Conservation (phyloP, 352 stramenopile species). For the Pythium aphanidermatum region DNA sequence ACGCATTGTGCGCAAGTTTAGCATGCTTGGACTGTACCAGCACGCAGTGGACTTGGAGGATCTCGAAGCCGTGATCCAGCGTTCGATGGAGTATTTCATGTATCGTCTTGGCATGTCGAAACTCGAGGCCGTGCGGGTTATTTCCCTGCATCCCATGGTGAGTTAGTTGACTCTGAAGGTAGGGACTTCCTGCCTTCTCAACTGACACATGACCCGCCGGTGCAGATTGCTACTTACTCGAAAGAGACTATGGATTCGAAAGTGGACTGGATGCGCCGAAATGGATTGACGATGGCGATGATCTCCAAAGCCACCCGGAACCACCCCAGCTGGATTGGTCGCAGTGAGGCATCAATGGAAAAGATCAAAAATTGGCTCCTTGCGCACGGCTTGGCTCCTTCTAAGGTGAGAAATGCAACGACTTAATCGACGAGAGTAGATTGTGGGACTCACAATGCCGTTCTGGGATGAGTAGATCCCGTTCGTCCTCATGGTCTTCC, state of each 20-base stretch:
- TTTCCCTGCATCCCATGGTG: conserved; percentile 13
- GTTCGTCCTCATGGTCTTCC: conserved; percentile 53
- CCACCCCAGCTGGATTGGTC: conserved; percentile 7
- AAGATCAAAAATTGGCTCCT: conserved; percentile 9
- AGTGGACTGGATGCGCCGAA: conserved; percentile 2
- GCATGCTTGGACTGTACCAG: neutral
- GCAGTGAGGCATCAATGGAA: conserved; percentile 7
- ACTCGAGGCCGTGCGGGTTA: neutral
- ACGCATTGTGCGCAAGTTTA: conserved; percentile 3
- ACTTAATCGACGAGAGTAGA: too few relatives aligned
- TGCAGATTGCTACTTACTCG: conserved; percentile 4
- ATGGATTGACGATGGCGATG: conserved; percentile 1
- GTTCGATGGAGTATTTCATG: neutral
- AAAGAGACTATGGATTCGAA: conserved; percentile 5
- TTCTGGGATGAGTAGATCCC: conserved; percentile 24
- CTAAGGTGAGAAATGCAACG: too few relatives aligned
- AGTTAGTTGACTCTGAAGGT: too few relatives aligned
- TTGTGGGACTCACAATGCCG: too few relatives aligned
- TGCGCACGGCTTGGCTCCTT: neutral
- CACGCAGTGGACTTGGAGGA: neutral
- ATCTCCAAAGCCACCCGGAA: too few relatives aligned
- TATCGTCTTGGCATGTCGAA: conserved; percentile 1
- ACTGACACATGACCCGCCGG: too few relatives aligned
- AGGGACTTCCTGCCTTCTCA: too few relatives aligned
- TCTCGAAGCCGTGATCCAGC: neutral